Evolutionary conservation across 106 monocot genomes (phyloP), one percentile per base, ranked within the genome.

Genomic region (Platanthera zijinensis): DNA sequence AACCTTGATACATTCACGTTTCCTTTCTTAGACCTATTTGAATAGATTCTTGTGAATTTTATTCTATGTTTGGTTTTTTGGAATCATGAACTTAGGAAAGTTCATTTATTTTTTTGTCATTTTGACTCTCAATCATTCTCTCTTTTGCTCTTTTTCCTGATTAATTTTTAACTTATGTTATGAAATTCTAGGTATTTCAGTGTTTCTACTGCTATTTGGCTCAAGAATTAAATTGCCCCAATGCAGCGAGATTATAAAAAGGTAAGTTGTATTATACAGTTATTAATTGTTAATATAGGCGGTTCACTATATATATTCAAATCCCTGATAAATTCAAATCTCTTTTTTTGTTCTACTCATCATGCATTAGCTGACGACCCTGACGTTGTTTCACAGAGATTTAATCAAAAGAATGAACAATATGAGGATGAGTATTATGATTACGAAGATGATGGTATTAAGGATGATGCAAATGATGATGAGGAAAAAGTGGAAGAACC

Each of bases 391-490:
- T 39, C 39, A 39, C 18, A 82, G 82, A 79, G 67, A 22, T 75
- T 75, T 21, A 66, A 79, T 76, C 78, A 61, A 62, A 52, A 54
- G 48, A 17, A 52, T 48, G 75, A 76, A 22, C 78, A 81, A 10
- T 81, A 85, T 68, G 85, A 66, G 57, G 28, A 81, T n/a, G 85
- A 75, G 5, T 85, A 88, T 64, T 80, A 85, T 76, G 81, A 78
- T 10, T 78, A 83, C 78, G 87, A 90, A 45, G 85, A 83, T 53
- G 85, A 90, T 39, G 85, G 57, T 74, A 68, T 45, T 5, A 85
- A 84, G 21, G 78, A 30, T 28, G 81, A 80, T n/a, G 81, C 76
- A 11, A 86, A 89, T 48, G 72, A 10, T 10, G 72, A 72, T 21
- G n/a, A 72, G 17, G 46, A 72, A 50, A 11, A 8, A 18, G 76